Conservation (phyloP, 2,329 filamentous ascomycete genomes). For the Leptographium radiaticola region DNA sequence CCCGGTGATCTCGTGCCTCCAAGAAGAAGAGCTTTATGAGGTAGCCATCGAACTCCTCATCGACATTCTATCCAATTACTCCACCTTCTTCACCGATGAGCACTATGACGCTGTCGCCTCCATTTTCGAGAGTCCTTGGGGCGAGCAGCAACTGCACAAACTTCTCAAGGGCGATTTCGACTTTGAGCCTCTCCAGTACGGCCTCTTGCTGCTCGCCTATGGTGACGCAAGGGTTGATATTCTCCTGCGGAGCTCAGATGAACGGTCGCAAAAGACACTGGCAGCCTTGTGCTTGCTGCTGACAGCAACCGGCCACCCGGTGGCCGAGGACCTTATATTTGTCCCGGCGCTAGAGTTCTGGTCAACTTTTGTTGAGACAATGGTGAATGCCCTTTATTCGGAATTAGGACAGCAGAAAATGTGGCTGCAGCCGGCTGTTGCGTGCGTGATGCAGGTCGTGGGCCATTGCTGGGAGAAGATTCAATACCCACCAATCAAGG, state of each 20-base stretch:
- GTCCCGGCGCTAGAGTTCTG: slow-evolving; percentile 68
- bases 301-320: slow-evolving; percentile 50
- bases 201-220: slow-evolving; percentile 53
- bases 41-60: slow-evolving; percentile 50
- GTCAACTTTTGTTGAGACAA: slow-evolving; percentile 60
- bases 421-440: slow-evolving; percentile 47
- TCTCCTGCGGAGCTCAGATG: slow-evolving; percentile 39
- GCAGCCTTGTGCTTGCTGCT: slow-evolving; percentile 51
- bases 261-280: slow-evolving; percentile 40
- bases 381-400: slow-evolving; percentile 44
- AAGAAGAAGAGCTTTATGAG: slow-evolving; percentile 44
- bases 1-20: slow-evolving; percentile 46
- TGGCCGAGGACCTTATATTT: slow-evolving; percentile 63
- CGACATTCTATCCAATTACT: slow-evolving; percentile 53
- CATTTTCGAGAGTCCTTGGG: slow-evolving; percentile 50
- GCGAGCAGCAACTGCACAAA: slow-evolving; percentile 38
- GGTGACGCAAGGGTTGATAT: slow-evolving; percentile 51
- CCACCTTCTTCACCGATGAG: slow-evolving; percentile 43
- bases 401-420: slow-evolving; percentile 23
- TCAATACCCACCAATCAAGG: slow-evolving; percentile 46
- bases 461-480: slow-evolving; percentile 57
- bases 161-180: slow-evolving; percentile 48
- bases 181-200: slow-evolving; percentile 52
- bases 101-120: slow-evolving; percentile 44
- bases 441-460: slow-evolving; percentile 49